A percentile compares a stretch with the other conserved stretches of the same genome.
Conservation (phyloP, 1,284 basidiomycete species). For the Ceratobasidium sp. region DNA sequence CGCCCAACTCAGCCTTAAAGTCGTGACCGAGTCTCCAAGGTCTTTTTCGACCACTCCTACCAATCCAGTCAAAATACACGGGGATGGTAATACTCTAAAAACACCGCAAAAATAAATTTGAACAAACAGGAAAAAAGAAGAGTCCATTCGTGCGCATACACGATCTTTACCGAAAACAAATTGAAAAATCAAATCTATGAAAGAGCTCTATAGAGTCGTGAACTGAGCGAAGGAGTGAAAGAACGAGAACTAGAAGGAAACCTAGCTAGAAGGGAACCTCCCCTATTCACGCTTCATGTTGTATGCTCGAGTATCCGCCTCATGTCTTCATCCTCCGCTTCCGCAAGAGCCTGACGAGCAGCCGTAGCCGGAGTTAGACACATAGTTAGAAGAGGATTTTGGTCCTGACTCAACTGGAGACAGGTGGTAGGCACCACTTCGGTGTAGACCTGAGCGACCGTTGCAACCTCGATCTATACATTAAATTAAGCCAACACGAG, state of each 20-base stretch:
- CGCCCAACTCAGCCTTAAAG: not conserved
- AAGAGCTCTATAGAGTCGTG: slow-evolving; percentile 20
- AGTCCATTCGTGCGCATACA: not conserved
- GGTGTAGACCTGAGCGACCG: slow-evolving; percentile 45
- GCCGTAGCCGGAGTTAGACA: too few species aligned
- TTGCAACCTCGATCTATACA: slow-evolving; percentile 43
- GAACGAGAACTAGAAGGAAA: not conserved
- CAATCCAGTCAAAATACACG: too few species aligned
- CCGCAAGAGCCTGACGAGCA: too few species aligned
- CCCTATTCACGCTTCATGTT: slow-evolving; percentile 24
- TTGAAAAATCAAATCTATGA: too few species aligned
- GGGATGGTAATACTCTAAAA: too few species aligned
- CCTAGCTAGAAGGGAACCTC: not conserved
- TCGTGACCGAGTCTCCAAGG: too few species aligned
- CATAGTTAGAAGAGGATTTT: slow-evolving; percentile 45
- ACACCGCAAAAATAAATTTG: not conserved
- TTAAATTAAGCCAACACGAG: not conserved
- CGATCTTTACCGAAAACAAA: not conserved
- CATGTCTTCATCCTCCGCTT: slow-evolving; percentile 22
- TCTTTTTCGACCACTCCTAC: too few species aligned
- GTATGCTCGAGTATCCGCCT: not conserved
- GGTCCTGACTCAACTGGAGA: slow-evolving; percentile 45
- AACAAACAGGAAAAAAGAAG: slow-evolving; percentile 3
- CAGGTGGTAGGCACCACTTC: slow-evolving; percentile 48
- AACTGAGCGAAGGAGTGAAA: not conserved